Evolutionary conservation across 306 rosid genomes (phyloP).

Genomic region (Lithocarpus polystachyus): DNA sequence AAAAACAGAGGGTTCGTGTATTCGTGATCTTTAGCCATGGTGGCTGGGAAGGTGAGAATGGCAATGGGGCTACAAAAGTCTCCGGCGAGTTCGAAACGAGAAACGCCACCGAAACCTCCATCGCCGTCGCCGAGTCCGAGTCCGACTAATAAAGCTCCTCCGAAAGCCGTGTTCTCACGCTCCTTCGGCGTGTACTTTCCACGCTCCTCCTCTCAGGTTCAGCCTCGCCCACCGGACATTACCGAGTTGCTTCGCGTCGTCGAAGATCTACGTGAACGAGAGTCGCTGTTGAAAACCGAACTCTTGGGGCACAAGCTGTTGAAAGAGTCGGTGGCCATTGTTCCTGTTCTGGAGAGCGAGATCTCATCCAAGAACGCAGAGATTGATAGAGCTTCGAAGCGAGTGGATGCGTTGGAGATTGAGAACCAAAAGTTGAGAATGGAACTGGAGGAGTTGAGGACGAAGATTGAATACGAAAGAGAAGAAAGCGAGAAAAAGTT

Average conservation of each 20-base stretch:
- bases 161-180: slow-evolving; percentile 78
- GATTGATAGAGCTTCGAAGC: slow-evolving; percentile 43
- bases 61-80: slow-evolving; percentile 90
- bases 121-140: slow-evolving; percentile 49
- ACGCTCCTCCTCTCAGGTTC: slow-evolving; percentile 93
- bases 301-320: slow-evolving; percentile 80
- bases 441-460: slow-evolving; percentile 40
- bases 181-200: slow-evolving; percentile 88
- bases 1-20: too few species aligned
- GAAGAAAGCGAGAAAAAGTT: slow-evolving; percentile 35
- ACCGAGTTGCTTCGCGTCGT: slow-evolving; percentile 77
- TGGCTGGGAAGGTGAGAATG: slow-evolving; percentile 78
- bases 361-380: slow-evolving; percentile 49
- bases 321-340: slow-evolving; percentile 71
- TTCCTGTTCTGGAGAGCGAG: slow-evolving; percentile 77
- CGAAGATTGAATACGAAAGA: slow-evolving; percentile 40
- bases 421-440: slow-evolving; percentile 50
- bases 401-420: slow-evolving; percentile 37
- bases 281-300: slow-evolving; percentile 82
- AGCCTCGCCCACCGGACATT: slow-evolving; percentile 90
- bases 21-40: slow-evolving; percentile 39
- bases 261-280: slow-evolving; percentile 91
- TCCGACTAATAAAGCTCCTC: slow-evolving; percentile 35
- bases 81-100: slow-evolving; percentile 39
- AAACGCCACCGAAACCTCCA: slow-evolving; percentile 57